These are phyloP conservation scores for Excoecaria cochinchinensis DNA, from an alignment of 345 rosid species.

Conservation along the genomic window DNA sequence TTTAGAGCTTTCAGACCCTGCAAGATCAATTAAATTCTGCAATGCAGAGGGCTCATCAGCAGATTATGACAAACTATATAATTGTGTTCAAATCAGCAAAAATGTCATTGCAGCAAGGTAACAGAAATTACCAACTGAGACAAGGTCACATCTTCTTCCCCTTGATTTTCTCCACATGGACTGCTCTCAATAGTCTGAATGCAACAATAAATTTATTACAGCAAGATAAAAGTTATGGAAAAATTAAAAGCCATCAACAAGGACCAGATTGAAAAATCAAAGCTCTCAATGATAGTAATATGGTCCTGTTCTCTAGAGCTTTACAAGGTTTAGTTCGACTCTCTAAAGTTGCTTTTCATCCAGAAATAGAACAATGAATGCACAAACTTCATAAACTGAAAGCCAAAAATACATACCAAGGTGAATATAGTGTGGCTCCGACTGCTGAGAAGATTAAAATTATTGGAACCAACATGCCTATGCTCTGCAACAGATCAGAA, in stretches of 20 bases:
- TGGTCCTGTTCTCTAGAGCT: neutral
- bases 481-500: slow-evolving; percentile 57
- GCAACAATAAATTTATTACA: slow-evolving; percentile 5
- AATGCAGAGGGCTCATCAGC: slow-evolving; percentile 7
- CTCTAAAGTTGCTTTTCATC: neutral
- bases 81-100: slow-evolving; percentile 2
- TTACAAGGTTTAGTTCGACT: slow-evolving; percentile 5
- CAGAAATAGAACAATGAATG: neutral
- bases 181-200: slow-evolving; percentile 70
- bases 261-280: neutral
- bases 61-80: neutral
- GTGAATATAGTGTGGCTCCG: slow-evolving; percentile 96
- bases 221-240: slow-evolving; percentile 13
- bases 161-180: slow-evolving; percentile 45
- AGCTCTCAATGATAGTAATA: neutral
- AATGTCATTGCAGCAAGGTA: neutral
- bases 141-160: slow-evolving; percentile 59
- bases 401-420: slow-evolving; percentile 43
- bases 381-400: neutral
- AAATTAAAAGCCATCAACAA: neutral
- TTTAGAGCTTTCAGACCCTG: slow-evolving; percentile 81
- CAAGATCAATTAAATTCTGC: slow-evolving; percentile 72
- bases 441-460: slow-evolving; percentile 91
- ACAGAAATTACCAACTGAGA: slow-evolving; percentile 55
- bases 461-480: slow-evolving; percentile 92